Evolutionary conservation across 2,329 filamentous ascomycete species (phyloP), one percentile per base, ranked within the genome.

Genomic region (Colletotrichum viniferum): DNA sequence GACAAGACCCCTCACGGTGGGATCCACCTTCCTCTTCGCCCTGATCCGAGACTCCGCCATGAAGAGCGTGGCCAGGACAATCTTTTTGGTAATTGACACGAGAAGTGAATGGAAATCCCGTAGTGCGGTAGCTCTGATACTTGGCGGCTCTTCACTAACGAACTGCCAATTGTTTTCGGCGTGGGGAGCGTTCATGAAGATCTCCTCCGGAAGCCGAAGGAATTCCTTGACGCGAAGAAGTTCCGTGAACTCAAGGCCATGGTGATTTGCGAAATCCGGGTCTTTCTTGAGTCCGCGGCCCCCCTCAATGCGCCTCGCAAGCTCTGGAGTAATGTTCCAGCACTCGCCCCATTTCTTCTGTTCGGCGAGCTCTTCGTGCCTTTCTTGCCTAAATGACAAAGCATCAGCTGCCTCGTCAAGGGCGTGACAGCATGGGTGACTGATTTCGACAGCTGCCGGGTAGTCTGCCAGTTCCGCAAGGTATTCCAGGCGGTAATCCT

Each of bases 151-250:
- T n/a, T 89, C 88, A 24, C 89, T 88, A 9, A 94, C 79, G 52
- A 86, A 87, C 38, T 85, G 86, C 95, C 94, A 97, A 81, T 95
- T 96, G 71, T 91, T 88, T 69, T 92, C 90, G 14, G 87, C 84
- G 56, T 90, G 86, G 3, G 86, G 82, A 14, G 89, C 88, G 76
- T 96, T 96, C 95, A 97, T 96, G 81, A 96, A 97, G 2, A 96
- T 79, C 2, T 87, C 86, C 61, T 90, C 87, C 0, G 94, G 93
- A 5, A 97, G 86, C 7, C 84, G 83, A 5, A 96, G 83, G 91
- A 94, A 95, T 12, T 84, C 87, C 4, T 85, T 83, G 4, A 92
- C 80, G 60, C 90, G 85, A 61, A 97, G 91, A 0, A 96, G 81
- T 21, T 86, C 82, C 3, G 89, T 85, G 65, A 91, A 90, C 3